Percentiles rank a stretch among this genome's conserved stretches.
phyloP scores from a whole-genome alignment of 139 green algal species.

The Chlamydomonas incerta region DNA sequence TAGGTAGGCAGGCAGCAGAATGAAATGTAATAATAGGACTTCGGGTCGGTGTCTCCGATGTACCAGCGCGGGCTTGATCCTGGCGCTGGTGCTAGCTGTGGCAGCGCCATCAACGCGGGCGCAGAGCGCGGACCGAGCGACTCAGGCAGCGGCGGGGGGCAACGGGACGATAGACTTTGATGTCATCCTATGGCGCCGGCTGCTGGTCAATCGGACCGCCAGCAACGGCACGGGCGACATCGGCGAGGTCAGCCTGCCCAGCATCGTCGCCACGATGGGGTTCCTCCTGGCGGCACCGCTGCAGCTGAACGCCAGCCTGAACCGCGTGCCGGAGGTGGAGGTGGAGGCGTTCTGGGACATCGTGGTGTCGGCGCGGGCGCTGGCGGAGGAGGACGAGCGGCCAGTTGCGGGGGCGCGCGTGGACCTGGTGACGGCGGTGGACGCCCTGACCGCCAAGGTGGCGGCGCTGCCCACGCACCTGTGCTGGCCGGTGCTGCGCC shows the following conservation, averaged over 20 bases:
- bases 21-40: no score
- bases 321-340: not conserved
- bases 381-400: not conserved
- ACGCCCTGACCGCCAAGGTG: not conserved
- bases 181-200: no score
- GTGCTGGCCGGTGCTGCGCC: constrained; percentile 29
- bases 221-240: not conserved
- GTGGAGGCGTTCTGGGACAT: constrained; percentile 2
- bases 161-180: no score
- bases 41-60: no score
- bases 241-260: not conserved
- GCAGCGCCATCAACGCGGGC: no score
- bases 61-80: no score
- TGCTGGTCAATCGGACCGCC: not conserved
- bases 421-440: not conserved
- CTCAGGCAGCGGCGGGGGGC: no score
- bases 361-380: not conserved
- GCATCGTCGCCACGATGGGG: not conserved
- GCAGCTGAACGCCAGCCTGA: constrained; percentile 4
- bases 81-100: no score
- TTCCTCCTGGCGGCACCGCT: not conserved
- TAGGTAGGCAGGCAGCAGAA: no score
- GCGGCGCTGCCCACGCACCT: not conserved
- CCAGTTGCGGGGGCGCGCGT: no score
- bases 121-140: no score